Conservation (phyloP, 306 rosid genomes). For the Erythrophleum fordii region DNA sequence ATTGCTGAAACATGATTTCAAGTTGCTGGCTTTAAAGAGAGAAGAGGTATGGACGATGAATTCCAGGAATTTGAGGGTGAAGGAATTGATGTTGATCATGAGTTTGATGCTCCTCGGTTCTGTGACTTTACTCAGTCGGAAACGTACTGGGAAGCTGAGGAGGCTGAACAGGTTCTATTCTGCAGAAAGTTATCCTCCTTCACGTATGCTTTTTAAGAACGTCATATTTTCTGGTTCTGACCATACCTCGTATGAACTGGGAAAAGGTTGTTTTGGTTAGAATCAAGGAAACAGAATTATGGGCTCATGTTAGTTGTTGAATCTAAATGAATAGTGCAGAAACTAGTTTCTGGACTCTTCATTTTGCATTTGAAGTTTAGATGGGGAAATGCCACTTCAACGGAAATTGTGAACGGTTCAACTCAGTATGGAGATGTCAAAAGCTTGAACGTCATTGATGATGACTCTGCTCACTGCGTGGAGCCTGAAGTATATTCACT, state of each 20-base stretch:
- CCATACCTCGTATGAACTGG: not conserved
- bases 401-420: slow-evolving; percentile 9
- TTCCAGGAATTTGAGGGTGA: slow-evolving; percentile 48
- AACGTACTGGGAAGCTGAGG: slow-evolving; percentile 50
- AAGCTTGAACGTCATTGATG: not conserved
- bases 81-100: slow-evolving; percentile 61
- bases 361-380: slow-evolving; percentile 40
- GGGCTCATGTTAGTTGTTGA: not conserved
- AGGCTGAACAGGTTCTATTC: slow-evolving; percentile 65
- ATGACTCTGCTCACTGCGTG: slow-evolving; percentile 9
- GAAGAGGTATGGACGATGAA: slow-evolving; percentile 57
- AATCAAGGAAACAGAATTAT: not conserved
- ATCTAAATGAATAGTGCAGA: not conserved
- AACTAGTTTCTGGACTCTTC: not conserved
- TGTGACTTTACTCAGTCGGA: slow-evolving; percentile 55
- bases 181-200: slow-evolving; percentile 59
- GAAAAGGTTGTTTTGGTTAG: not conserved
- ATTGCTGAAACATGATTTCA: slow-evolving; percentile 20
- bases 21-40: not conserved
- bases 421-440: slow-evolving; percentile 25
- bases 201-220: slow-evolving; percentile 62
- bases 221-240: not conserved
- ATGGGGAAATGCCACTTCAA: slow-evolving; percentile 26
- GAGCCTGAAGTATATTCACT: slow-evolving; percentile 39
- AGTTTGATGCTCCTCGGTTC: slow-evolving; percentile 73